phyloP scores from a whole-genome alignment of 345 rosid species.

The Carallia brachiata region DNA sequence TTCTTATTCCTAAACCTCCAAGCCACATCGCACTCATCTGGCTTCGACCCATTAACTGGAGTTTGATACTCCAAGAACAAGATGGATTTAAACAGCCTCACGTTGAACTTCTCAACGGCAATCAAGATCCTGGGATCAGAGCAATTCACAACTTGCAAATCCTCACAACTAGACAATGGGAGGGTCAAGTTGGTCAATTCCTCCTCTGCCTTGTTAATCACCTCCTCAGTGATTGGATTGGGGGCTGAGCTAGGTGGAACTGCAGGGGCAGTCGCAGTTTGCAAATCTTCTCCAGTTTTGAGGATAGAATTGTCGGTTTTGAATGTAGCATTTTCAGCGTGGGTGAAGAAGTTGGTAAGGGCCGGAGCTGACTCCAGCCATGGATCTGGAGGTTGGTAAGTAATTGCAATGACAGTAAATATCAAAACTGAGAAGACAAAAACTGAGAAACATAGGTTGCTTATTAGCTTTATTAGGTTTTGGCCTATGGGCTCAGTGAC shows the following conservation, averaged over 20 bases:
- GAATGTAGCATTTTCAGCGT: slow-evolving; percentile 73
- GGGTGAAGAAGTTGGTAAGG: slow-evolving; percentile 67
- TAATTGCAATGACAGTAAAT: slow-evolving; percentile 75
- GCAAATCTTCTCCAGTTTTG: slow-evolving; percentile 80
- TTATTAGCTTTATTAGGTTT: slow-evolving; percentile 68
- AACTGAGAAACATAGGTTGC: slow-evolving; percentile 89
- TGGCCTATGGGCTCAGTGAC: slow-evolving; percentile 71
- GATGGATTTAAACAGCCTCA: slow-evolving; percentile 64
- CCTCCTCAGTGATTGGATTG: slow-evolving; percentile 23
- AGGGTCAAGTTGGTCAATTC: slow-evolving; percentile 15
- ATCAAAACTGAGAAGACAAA: slow-evolving; percentile 79
- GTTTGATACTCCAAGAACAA: slow-evolving; percentile 71
- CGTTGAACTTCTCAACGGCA: slow-evolving; percentile 73
- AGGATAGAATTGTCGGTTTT: slow-evolving; percentile 61
- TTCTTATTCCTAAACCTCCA: slow-evolving; percentile 92
- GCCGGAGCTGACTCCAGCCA: slow-evolving; percentile 93
- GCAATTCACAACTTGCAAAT: slow-evolving; percentile 55
- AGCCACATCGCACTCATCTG: slow-evolving; percentile 77
- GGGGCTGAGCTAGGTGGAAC: slow-evolving; percentile 11
- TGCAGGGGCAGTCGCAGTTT: slow-evolving; percentile 11
- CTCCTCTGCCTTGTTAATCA: slow-evolving; percentile 23
- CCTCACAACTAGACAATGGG: slow-evolving; percentile 22
- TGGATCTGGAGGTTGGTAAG: slow-evolving; percentile 95
- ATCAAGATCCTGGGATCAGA: slow-evolving; percentile 72
- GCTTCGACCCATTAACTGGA: slow-evolving; percentile 67